Evolutionary conservation across 140 eudicot genomes (phyloP).

Genomic region (Stevia rebaudiana): DNA sequence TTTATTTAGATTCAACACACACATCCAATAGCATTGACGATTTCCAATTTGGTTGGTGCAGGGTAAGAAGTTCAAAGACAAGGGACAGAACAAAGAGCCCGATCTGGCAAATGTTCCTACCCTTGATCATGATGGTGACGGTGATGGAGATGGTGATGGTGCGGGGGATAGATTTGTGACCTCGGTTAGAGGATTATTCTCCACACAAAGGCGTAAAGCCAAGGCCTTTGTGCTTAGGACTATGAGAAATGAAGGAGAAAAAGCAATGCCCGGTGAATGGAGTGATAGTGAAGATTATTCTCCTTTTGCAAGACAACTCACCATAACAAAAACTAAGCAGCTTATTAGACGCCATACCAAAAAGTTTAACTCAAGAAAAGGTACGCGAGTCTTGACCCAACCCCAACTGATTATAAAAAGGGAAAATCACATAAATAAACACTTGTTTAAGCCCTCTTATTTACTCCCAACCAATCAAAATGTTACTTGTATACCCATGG

Average conservation of each 20-base stretch:
- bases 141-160: conserved; percentile 66
- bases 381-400: conserved; percentile 20
- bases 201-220: conserved; percentile 73
- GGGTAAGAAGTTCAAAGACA: conserved; percentile 92
- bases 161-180: conserved; percentile 92
- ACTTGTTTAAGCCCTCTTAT: too few relatives aligned
- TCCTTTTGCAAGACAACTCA: conserved; percentile 83
- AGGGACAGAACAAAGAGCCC: conserved; percentile 49
- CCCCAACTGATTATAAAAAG: neutral
- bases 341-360: conserved; percentile 78
- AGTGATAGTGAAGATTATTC: conserved; percentile 91
- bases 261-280: conserved; percentile 63
- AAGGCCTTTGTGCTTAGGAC: conserved; percentile 86
- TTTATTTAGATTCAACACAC: neutral
- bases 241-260: conserved; percentile 92
- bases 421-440: too few relatives aligned
- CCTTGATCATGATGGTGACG: conserved; percentile 61
- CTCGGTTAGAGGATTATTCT: conserved; percentile 76
- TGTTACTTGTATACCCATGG: too few relatives aligned
- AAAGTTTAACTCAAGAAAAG: conserved; percentile 73
- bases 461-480: too few relatives aligned
- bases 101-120: conserved; percentile 53
- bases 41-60: conserved; percentile 20
- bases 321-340: conserved; percentile 74
- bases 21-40: neutral